Evolutionary conservation across 2,329 filamentous ascomycete species (phyloP).

Genomic region (Hymenoscyphus fructigenus): DNA sequence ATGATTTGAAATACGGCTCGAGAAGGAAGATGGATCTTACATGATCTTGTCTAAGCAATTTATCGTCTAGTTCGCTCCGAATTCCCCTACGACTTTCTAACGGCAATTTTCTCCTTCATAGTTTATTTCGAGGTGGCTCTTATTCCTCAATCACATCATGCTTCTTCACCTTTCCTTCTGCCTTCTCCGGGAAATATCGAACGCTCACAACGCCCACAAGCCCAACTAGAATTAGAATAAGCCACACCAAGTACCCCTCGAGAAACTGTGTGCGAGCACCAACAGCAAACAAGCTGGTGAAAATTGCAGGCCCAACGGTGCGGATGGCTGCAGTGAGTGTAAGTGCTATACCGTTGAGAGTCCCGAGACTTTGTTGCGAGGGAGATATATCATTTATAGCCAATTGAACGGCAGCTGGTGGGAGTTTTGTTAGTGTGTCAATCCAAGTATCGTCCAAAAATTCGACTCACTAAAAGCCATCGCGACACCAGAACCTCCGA

Average conservation of each 20-base stretch:
- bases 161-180: constrained; percentile 26
- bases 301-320: constrained; percentile 63
- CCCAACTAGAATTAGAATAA: constrained; percentile 49
- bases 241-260: constrained; percentile 65
- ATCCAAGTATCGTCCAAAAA: not conserved
- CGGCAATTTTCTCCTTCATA: not conserved
- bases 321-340: constrained; percentile 61
- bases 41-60: too few species aligned
- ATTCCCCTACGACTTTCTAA: not conserved
- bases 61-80: too few species aligned
- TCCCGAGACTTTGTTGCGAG: constrained; percentile 62
- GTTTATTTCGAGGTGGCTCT: not conserved
- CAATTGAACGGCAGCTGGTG: constrained; percentile 68
- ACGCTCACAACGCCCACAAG: constrained; percentile 34
- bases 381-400: constrained; percentile 74
- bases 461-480: constrained; percentile 50
- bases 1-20: too few species aligned
- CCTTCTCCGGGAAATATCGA: constrained; percentile 38
- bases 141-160: not conserved
- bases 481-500: constrained; percentile 47
- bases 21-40: too few species aligned
- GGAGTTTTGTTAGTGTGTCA: constrained; percentile 42
- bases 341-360: constrained; percentile 68
- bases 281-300: constrained; percentile 66
- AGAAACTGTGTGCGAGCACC: constrained; percentile 63